Base-by-base conservation (phyloP, 768 basidiomycete species). In the Obba rivulosa region DNA sequence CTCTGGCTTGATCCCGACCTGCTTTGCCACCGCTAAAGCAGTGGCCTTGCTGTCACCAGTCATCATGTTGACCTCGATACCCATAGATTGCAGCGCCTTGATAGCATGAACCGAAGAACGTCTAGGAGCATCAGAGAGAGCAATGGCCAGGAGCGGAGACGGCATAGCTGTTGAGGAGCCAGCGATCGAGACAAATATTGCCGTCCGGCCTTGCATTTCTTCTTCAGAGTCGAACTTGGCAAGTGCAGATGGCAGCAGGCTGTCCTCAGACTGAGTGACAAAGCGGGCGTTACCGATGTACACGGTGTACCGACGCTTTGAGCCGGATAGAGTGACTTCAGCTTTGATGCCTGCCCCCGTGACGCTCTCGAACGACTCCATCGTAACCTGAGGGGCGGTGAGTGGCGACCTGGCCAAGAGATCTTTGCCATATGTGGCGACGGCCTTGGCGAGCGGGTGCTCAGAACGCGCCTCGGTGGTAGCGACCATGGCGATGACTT, bases 391-490 rank as follows among this genome's bases (percentile, higher is more conserved):
- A 0, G 83, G 78, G 0, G 72, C 62, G 8, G 71, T 58, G 14
- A 70, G 48, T 23, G 65, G 62, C 43, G 62, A 67, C 55, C 62
- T 57, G 13, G 70, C 67, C 10, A 92, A 64, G 0, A 81, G 57
- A 23, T 83, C 79, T 61, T 79, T 86, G 24, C 92, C 89, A 62
- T 92, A 87, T 0, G 77, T 68, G 4, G 94, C 90, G 41, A 97
- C 84, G 13, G 96, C 94, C 61, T 90, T 88, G 9, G 95, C 96
- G 18, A 99, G 80, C 2, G 96, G 96, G 61, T 99, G 96, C 64
- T 98, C 96, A 0, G 94, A 97, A 51, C 83, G 81, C 9, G 87
- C 85, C 65, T 99, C 95, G 0, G 92, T 85, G 1, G 85, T 85
- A 22, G 86, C 79, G 34, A 98, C 74, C 76, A 96, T 83, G 2